These are phyloP conservation scores for Metrosideros polymorpha DNA, from an alignment of 441 rosid species.

Conservation along the genomic window DNA sequence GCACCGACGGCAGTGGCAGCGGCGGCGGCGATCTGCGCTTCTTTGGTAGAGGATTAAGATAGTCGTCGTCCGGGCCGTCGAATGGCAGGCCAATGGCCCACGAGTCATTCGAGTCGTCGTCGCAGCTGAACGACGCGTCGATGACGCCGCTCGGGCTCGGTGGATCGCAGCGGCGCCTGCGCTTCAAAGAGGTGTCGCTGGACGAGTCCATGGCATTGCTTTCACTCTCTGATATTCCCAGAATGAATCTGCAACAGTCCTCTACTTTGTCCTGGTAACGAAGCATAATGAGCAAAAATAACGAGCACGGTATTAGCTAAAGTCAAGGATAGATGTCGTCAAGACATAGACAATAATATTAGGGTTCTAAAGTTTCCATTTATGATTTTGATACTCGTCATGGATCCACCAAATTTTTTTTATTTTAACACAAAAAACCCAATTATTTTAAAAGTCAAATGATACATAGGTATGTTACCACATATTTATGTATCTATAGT, in stretches of 20 bases:
- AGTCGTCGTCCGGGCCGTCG: background rate
- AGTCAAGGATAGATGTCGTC: background rate
- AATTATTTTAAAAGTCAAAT: background rate
- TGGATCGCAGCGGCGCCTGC: conserved; percentile 23
- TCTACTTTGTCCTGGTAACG: conserved; percentile 45
- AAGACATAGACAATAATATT: background rate
- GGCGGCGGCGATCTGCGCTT: conserved; percentile 22
- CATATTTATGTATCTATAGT: background rate
- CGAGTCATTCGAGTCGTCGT: conserved; percentile 36
- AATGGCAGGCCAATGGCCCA: conserved; percentile 27
- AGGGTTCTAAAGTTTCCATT: no score
- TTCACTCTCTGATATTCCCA: conserved; percentile 14
- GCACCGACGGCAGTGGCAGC: background rate
- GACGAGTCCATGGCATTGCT: background rate
- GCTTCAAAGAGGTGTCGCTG: conserved; percentile 19
- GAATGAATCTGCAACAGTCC: conserved; percentile 40
- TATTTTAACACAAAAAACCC: no score
- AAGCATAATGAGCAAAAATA: background rate
- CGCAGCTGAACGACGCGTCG: conserved; percentile 40
- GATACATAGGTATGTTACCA: background rate
- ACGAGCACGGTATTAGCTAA: background rate
- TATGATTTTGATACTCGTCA: no score
- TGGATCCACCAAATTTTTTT: no score
- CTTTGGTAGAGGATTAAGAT: conserved; percentile 31
- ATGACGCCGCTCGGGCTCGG: conserved; percentile 61